phyloP scores from a whole-genome alignment of 2,329 filamentous ascomycete species.

The Paraphaeosphaeria minitans region DNA sequence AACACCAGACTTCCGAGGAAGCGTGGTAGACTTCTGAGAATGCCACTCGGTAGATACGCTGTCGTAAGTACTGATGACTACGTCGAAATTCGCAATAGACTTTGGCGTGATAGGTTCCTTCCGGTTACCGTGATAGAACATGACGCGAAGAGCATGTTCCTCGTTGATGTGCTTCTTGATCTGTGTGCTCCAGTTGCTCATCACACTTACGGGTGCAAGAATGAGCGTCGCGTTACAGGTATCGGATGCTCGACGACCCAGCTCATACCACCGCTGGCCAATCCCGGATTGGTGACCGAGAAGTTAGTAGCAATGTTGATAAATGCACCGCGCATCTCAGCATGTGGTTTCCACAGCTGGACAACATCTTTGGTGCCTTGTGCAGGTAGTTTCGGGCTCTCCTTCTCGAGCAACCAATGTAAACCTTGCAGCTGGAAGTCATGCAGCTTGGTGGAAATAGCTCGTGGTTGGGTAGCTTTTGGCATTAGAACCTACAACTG shows the following conservation, averaged over 20 bases:
- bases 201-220: conserved; percentile 79
- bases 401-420: conserved; percentile 79
- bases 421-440: conserved; percentile 80
- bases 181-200: conserved; percentile 89
- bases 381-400: conserved; percentile 69
- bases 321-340: conserved; percentile 52
- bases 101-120: conserved; percentile 55
- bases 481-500: conserved; percentile 65
- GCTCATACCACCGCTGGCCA: conserved; percentile 79
- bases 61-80: conserved; percentile 85
- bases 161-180: conserved; percentile 72
- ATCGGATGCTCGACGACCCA: conserved; percentile 25
- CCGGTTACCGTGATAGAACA: conserved; percentile 74
- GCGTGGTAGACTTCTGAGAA: conserved; percentile 47
- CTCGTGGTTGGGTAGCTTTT: conserved; percentile 69
- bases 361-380: conserved; percentile 65
- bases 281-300: conserved; percentile 62
- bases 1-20: conserved; percentile 46
- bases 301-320: conserved; percentile 76
- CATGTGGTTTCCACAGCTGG: conserved; percentile 74
- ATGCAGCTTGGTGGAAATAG: conserved; percentile 70
- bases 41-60: conserved; percentile 71
- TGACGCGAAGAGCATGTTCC: conserved; percentile 66
- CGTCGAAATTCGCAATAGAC: conserved; percentile 69
- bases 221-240: conserved; percentile 70